These are phyloP conservation scores for Trichosporon asahii DNA, from an alignment of 1,284 basidiomycete species.

Conservation along the genomic window DNA sequence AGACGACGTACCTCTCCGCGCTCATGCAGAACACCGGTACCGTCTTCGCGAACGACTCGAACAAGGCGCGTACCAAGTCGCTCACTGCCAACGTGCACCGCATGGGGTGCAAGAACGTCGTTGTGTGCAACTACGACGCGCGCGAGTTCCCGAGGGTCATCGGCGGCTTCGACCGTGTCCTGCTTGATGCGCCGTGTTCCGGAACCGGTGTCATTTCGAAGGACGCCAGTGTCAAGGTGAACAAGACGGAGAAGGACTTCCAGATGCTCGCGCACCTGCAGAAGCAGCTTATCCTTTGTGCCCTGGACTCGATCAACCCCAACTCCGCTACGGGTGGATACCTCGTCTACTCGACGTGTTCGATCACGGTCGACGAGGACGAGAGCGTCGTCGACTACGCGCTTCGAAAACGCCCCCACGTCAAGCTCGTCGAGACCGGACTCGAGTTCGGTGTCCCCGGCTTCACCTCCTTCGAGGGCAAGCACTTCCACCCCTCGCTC, in stretches of 20 bases:
- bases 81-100: conserved; percentile 95
- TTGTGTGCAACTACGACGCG: conserved; percentile 96
- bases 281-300: conserved; percentile 97
- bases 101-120: conserved; percentile 96
- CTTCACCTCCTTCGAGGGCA: conserved; percentile 84
- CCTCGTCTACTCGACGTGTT: conserved; percentile 98
- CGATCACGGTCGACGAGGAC: conserved; percentile 97
- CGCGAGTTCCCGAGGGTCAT: conserved; percentile 99
- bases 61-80: conserved; percentile 92
- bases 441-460: conserved; percentile 91
- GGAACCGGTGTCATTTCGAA: conserved; percentile 99
- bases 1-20: conserved; percentile 94
- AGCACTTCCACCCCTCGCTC: conserved; percentile 76
- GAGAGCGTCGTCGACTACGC: conserved; percentile 98
- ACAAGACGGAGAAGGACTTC: conserved; percentile 97
- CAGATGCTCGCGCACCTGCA: conserved; percentile 91
- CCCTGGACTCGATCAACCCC: conserved; percentile 91
- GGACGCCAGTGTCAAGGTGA: conserved; percentile 94
- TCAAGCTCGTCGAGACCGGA: conserved; percentile 87
- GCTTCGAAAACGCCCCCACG: conserved; percentile 92
- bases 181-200: conserved; percentile 95
- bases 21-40: conserved; percentile 96
- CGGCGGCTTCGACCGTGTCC: conserved; percentile 94
- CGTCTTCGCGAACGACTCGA: conserved; percentile 97
- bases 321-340: conserved; percentile 88